Evolutionary conservation across 345 rosid species (phyloP), one percentile per base, ranked within the genome.

Genomic region (Pelargonium nanum): DNA sequence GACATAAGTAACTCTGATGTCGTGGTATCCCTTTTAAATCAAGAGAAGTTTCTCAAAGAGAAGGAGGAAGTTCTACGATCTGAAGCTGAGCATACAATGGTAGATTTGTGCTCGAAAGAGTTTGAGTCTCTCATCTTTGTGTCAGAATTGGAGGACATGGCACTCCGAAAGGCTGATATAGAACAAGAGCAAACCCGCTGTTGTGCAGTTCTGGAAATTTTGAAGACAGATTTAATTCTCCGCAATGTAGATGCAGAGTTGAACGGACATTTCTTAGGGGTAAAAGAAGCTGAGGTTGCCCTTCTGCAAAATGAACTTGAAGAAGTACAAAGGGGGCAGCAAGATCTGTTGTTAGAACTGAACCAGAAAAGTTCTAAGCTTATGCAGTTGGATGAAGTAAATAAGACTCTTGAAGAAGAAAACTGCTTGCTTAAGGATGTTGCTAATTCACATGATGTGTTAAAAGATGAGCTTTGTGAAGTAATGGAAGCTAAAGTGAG

Each of bases 51-150:
- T 65, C 74, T 80, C 66, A 76, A 75, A 65, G 84, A 79, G 65
- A 75, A 70, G 63, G 72, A 77, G 28, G 78, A 72, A 61, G 65
- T 66, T 62, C 65, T 83, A 24, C 69, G 80, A 70, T 71, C 81
- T 61, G 82, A 87, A 72, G 71, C 76, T 63, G 88, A 89, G 74
- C 62, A 60, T 62, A 75, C 76, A 22, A 58, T 72, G 63, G 28
- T 78, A 65, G 77, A 80, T 23, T 65, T 73, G 22, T 83, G 60
- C 72, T 70, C 87, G 15, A 93, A 84, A 76, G 96, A 84, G 58
- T 55, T 89, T n/a, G 94, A 84, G 77, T 81, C 78, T 4, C 74
- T 83, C 72, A 67, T 87, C 70, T 62, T 89, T 80, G 72, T 60
- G 61, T 80, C 67, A 26, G 74, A 56, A 72, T 69, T 89, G 56